A percentile compares a stretch with the other conserved stretches of the same genome.
Conservation (phyloP, 2,329 filamentous ascomycete genomes). For the Fusarium solani-melongenae region DNA sequence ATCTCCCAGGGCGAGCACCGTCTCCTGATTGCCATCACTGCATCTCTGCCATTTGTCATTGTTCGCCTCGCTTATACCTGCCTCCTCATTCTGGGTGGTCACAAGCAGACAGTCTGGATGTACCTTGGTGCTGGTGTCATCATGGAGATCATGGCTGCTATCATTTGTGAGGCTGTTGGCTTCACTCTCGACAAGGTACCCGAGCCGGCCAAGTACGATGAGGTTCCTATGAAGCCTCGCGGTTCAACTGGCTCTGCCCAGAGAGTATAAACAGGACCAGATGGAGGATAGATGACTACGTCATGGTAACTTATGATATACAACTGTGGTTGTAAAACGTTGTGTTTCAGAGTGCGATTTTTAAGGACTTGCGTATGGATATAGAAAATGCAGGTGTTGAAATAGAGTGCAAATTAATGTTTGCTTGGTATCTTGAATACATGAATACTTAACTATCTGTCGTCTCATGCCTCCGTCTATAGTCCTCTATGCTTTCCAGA, state of each 20-base stretch:
- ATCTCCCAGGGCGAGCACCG: constrained; percentile 64
- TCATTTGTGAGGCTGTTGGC: constrained; percentile 46
- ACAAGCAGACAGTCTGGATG: constrained; percentile 44
- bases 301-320: not conserved
- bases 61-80: constrained; percentile 48
- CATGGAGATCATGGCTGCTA: constrained; percentile 48
- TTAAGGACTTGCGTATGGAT: not conserved
- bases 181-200: constrained; percentile 44
- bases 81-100: constrained; percentile 43
- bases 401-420: constrained; percentile 8
- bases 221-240: constrained; percentile 4
- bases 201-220: constrained; percentile 10
- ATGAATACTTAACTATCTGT: constrained; percentile 11
- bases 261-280: not conserved
- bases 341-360: not conserved
- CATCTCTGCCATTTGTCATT: constrained; percentile 48
- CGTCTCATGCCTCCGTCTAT: constrained; percentile 13
- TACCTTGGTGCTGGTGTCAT: constrained; percentile 48
- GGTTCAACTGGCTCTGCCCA: not conserved
- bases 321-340: not conserved
- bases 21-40: constrained; percentile 58
- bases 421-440: constrained; percentile 21
- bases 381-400: not conserved
- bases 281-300: not conserved
- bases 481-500: constrained; percentile 7